These are phyloP conservation scores for Termitomyces sp. DNA, from an alignment of 768 basidiomycete species.

Conservation along the genomic window DNA sequence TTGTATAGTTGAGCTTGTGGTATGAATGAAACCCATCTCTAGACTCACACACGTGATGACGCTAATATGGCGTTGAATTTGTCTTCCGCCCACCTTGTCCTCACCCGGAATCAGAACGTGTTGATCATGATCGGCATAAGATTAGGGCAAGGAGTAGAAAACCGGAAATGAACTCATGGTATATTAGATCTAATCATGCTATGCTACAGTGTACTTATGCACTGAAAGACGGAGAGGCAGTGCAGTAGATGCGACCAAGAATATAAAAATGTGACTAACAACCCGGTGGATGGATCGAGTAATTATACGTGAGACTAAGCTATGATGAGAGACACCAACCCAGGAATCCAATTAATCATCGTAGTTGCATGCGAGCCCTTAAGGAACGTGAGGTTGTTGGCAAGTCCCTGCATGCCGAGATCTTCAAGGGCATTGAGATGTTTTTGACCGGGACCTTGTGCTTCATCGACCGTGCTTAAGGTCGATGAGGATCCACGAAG, in stretches of 20 bases:
- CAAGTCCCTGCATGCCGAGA: conserved; percentile 67
- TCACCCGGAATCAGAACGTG: neutral
- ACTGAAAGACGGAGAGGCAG: neutral
- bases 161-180: neutral
- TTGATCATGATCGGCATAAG: neutral
- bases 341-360: conserved; percentile 74
- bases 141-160: neutral
- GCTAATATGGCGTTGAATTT: neutral
- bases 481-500: conserved; percentile 58
- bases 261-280: conserved; percentile 10
- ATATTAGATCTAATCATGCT: conserved; percentile 8
- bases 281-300: neutral
- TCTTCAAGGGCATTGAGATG: conserved; percentile 64
- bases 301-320: conserved; percentile 16
- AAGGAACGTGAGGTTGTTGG: conserved; percentile 69
- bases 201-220: conserved; percentile 1
- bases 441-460: conserved; percentile 41
- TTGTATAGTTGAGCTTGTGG: neutral
- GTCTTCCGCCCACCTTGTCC: neutral
- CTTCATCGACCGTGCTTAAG: conserved; percentile 58
- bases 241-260: conserved; percentile 5
- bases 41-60: conserved; percentile 7
- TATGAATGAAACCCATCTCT: neutral
- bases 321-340: conserved; percentile 31
- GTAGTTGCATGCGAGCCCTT: conserved; percentile 49